phyloP scores from a whole-genome alignment of 177 flowering plant species.

The Vitis hybrid region DNA sequence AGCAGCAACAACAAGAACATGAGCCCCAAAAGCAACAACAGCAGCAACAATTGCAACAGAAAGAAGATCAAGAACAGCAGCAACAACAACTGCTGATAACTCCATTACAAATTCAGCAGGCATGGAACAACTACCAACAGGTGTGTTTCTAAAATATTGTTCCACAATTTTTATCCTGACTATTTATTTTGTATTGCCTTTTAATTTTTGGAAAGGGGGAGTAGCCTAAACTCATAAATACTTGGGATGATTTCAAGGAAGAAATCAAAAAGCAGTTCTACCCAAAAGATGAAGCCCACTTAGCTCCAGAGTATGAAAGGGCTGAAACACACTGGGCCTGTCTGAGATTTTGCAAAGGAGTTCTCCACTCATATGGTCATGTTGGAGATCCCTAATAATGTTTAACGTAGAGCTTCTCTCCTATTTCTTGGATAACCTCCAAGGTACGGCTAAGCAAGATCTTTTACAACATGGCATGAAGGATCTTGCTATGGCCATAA shows the following conservation, averaged over 20 bases:
- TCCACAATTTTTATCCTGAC: not conserved
- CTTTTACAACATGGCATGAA: no score
- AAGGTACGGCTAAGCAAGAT: no score
- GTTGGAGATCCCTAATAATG: no score
- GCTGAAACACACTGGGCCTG: no score
- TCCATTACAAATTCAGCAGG: constrained; percentile 21
- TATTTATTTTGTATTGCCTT: not conserved
- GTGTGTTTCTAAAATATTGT: not conserved
- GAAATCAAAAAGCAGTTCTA: no score
- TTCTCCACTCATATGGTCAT: no score
- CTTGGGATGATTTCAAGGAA: not conserved
- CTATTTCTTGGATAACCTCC: no score
- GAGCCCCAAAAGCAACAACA: constrained; percentile 12
- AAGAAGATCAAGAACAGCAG: constrained; percentile 17
- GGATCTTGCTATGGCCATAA: no score
- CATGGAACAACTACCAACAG: constrained; percentile 17
- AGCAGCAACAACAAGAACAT: constrained; percentile 2
- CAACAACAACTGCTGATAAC: constrained; percentile 19
- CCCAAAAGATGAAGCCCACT: no score
- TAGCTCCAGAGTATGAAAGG: no score
- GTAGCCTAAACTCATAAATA: not conserved
- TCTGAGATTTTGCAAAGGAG: no score
- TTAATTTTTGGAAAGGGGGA: not conserved
- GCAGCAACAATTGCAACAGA: constrained; percentile 3
- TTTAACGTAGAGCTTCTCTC: no score